A percentile compares a stretch with the other conserved stretches of the same genome.
phyloP scores from a whole-genome alignment of 345 rosid genomes.

The Corymbia maculata region DNA sequence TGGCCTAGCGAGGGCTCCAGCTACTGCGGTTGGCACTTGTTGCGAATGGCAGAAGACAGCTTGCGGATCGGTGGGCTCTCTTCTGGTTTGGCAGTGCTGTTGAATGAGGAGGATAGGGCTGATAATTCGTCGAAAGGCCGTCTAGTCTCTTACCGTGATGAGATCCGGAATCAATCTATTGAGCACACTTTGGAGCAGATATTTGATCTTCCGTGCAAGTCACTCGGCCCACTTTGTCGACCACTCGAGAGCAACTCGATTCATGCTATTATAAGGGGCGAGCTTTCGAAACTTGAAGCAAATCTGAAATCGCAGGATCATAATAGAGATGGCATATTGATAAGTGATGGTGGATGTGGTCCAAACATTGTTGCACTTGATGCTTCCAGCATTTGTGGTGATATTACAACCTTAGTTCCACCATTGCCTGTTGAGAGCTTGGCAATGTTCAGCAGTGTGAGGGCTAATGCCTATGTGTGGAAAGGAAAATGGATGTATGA shows the following conservation, averaged over 20 bases:
- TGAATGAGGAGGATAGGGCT: constrained; percentile 51
- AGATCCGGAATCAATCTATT: constrained; percentile 57
- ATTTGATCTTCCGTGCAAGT: constrained; percentile 56
- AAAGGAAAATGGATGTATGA: constrained; percentile 99
- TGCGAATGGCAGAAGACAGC: constrained; percentile 75
- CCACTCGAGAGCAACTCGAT: constrained; percentile 37
- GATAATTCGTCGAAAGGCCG: constrained; percentile 40
- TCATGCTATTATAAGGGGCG: constrained; percentile 39
- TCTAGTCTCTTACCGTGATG: constrained; percentile 68
- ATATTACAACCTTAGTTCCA: constrained; percentile 47
- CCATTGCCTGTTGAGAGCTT: constrained; percentile 85
- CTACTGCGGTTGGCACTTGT: neutral
- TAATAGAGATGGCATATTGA: constrained; percentile 48
- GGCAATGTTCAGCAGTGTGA: constrained; percentile 75
- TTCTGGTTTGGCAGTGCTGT: constrained; percentile 86
- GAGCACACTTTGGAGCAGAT: constrained; percentile 76
- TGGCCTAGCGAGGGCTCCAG: neutral
- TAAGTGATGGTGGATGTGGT: constrained; percentile 38
- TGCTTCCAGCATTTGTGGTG: constrained; percentile 71
- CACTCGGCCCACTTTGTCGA: constrained; percentile 35
- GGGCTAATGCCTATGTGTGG: constrained; percentile 90
- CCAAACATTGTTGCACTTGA: constrained; percentile 51
- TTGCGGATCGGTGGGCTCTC: constrained; percentile 54
- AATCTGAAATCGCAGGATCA: constrained; percentile 7
- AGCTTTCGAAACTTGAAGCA: constrained; percentile 21